Conservation (phyloP, 192 early-diverging fungal genomes). For the Coemansia sp. region DNA sequence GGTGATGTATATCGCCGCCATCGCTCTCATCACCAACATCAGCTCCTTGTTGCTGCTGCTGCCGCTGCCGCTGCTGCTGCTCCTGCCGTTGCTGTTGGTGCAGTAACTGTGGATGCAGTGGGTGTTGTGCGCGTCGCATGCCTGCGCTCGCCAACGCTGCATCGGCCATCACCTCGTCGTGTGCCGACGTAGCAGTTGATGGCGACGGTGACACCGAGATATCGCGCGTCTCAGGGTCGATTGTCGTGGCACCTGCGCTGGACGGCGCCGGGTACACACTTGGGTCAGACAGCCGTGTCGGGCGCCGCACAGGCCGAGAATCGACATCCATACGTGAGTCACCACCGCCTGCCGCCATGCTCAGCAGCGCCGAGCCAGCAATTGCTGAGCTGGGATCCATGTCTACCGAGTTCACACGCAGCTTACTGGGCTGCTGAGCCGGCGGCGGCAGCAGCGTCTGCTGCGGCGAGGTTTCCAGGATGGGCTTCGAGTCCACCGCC, state of each 20-base stretch:
- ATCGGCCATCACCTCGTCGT: not conserved
- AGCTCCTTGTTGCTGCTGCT: not conserved
- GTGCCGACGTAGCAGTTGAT: slow-evolving; percentile 23
- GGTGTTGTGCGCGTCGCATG: not conserved
- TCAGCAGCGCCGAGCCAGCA: slow-evolving; percentile 52
- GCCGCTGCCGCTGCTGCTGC: not conserved
- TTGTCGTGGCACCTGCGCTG: slow-evolving; percentile 9
- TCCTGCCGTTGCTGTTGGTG: no score
- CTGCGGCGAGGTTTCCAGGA: slow-evolving; percentile 6
- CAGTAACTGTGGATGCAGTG: no score
- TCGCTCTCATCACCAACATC: slow-evolving; percentile 7
- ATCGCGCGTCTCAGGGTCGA: slow-evolving; percentile 44
- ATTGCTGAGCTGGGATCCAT: slow-evolving; percentile 48
- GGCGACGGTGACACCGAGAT: slow-evolving; percentile 52
- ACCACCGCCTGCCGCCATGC: slow-evolving; percentile 46
- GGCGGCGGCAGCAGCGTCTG: slow-evolving; percentile 1
- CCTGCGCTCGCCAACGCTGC: not conserved
- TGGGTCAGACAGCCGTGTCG: slow-evolving; percentile 42
- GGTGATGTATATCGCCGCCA: slow-evolving; percentile 9
- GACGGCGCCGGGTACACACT: slow-evolving; percentile 35
- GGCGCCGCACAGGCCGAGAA: slow-evolving; percentile 18
- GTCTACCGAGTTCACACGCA: slow-evolving; percentile 13
- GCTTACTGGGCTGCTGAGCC: not conserved
- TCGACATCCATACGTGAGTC: slow-evolving; percentile 30
- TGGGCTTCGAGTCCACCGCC: not conserved